Evolutionary conservation across 106 monocot species (phyloP).

Genomic region (Gastrodia elata): DNA sequence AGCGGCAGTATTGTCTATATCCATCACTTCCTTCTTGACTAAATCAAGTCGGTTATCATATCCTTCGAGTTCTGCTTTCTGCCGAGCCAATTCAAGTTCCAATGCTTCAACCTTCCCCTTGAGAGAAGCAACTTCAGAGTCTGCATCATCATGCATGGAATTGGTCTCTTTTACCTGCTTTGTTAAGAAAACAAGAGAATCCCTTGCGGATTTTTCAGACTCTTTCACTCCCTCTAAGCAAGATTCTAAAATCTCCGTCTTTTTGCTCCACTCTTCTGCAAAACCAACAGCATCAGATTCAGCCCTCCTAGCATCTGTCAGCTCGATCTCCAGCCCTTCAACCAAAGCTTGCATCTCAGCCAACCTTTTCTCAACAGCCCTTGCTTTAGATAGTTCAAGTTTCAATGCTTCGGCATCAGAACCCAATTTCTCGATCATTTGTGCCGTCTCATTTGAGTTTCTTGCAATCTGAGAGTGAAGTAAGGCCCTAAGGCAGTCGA

Average conservation of each 20-base stretch:
- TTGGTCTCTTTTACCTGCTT: slow-evolving; percentile 27
- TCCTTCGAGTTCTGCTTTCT: slow-evolving; percentile 21
- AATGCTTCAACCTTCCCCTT: slow-evolving; percentile 29
- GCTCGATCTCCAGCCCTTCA: slow-evolving; percentile 27
- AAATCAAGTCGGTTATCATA: slow-evolving; percentile 16
- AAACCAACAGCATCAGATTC: slow-evolving; percentile 22
- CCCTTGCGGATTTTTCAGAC: slow-evolving; percentile 16
- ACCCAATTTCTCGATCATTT: slow-evolving; percentile 29
- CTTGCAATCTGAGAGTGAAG: slow-evolving; percentile 22
- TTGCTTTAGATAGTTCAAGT: slow-evolving; percentile 30
- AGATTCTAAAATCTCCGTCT: slow-evolving; percentile 17
- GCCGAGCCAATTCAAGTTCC: slow-evolving; percentile 31
- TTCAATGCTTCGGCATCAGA: slow-evolving; percentile 29
- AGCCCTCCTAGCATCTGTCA: slow-evolving; percentile 29
- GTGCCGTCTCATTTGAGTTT: slow-evolving; percentile 23
- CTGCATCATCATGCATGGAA: slow-evolving; percentile 14
- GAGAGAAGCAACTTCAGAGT: slow-evolving; percentile 21
- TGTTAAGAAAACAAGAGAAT: slow-evolving; percentile 13
- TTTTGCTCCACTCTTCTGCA: slow-evolving; percentile 46
- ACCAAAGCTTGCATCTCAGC: slow-evolving; percentile 20
- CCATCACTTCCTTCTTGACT: slow-evolving; percentile 24
- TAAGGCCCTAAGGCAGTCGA: slow-evolving; percentile 37
- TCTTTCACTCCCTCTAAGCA: slow-evolving; percentile 19
- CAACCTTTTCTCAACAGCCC: slow-evolving; percentile 24
- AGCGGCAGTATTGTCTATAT: slow-evolving; percentile 17